Base-by-base conservation (phyloP, 2,329 filamentous ascomycete genomes). In the Beauveria caledonica region DNA sequence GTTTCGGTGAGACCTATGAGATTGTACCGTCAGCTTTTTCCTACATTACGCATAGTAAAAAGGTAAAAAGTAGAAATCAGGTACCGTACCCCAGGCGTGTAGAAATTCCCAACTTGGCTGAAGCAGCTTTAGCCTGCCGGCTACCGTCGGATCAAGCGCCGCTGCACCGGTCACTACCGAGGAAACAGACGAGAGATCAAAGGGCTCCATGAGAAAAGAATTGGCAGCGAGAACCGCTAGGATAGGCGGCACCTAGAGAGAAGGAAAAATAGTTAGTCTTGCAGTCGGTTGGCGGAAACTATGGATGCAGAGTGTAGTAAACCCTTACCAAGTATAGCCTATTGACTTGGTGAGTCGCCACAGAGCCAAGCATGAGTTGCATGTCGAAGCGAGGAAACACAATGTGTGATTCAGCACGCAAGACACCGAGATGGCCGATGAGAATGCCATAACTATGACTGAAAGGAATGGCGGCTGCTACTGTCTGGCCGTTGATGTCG, bases 1-100 rank as follows among this genome's bases (percentile, higher is more conserved):
- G 46, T 46, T 39, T 60, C 58, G 7, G 58, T 60, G 33, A 40
- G 58, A 45, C 58, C 58, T 60, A 44, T 53, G n/a, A 27, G 25
- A 42, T 44, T 42, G 48, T 1, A 0, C 6, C 15, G 42, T 19
- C 19, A 45, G 17, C n/a, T 21, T 15, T 45, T 23, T 10, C 5
- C 10, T 19, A 0, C 23, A 5, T 0, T 45, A 11, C 10, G 2
- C 42, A 10, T 45, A 2, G 1, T 19, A 23, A 23, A 1, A 23
- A 45, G 13, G 10, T 19, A 19, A 1, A 3, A 21, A 0, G 42
- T 5, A 9, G 9, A 45, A 21, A 13, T 23, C 8, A 44, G 42
- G 5, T 11, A 23, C 44, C 36, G 27, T 60, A 60, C 58, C 58
- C 58, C 58, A 60, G 13, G 46, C 58, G 33, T 29, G 27, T 5